Conservation (phyloP, 768 basidiomycete genomes). For the Naematelia encephala region DNA sequence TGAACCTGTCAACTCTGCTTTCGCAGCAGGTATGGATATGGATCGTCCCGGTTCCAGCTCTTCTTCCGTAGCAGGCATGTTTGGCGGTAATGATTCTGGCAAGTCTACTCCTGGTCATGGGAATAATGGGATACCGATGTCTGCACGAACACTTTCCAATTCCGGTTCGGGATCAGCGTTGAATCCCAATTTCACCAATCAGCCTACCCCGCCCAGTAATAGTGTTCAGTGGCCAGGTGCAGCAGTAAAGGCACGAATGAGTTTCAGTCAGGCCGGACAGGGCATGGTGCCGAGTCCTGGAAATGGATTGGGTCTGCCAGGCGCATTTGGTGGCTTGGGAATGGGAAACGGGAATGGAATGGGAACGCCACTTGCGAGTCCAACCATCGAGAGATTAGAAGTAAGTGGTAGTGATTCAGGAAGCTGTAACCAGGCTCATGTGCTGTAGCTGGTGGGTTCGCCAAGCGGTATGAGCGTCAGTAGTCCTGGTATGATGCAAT, state of each 20-base stretch:
- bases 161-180: background rate
- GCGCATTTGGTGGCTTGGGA: constrained; percentile 38
- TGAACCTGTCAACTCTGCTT: constrained; percentile 42
- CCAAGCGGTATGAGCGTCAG: constrained; percentile 24
- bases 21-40: constrained; percentile 47
- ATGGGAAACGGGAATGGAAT: constrained; percentile 30
- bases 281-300: constrained; percentile 40
- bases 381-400: constrained; percentile 38
- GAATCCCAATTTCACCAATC: background rate
- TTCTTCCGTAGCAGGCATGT: background rate
- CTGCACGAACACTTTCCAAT: background rate
- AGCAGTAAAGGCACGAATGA: constrained; percentile 17
- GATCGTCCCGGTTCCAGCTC: constrained; percentile 31
- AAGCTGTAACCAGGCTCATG: constrained; percentile 1
- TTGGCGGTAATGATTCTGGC: constrained; percentile 15
- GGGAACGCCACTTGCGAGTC: constrained; percentile 39
- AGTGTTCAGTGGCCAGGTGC: constrained; percentile 14
- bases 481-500: constrained; percentile 43
- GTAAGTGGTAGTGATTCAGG: constrained; percentile 12
- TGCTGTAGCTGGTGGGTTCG: constrained; percentile 25
- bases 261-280: constrained; percentile 19
- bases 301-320: constrained; percentile 28
- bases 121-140: background rate
- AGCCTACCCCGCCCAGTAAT: constrained; percentile 26
- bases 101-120: constrained; percentile 32